Conservation (phyloP, 192 early-diverging fungal species). For the Dissophora globulifera region DNA sequence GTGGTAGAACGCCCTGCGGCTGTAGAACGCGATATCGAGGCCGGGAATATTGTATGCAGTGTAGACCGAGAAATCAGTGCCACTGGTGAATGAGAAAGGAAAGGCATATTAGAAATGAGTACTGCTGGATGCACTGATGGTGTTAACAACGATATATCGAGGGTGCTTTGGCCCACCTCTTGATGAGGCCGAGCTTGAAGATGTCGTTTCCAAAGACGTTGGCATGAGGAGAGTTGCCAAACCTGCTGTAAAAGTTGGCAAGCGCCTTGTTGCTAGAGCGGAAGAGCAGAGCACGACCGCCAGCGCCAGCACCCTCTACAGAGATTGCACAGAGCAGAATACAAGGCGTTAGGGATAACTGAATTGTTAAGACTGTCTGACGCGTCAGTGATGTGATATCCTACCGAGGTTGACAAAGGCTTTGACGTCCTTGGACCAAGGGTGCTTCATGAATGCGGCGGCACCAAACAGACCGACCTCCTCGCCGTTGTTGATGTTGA, state of each 20-base stretch:
- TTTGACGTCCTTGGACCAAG: slow-evolving; percentile 70
- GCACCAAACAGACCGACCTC: slow-evolving; percentile 74
- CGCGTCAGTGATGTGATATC: background rate
- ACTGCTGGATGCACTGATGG: too few species aligned
- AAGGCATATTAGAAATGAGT: too few species aligned
- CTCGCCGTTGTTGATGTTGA: slow-evolving; percentile 81
- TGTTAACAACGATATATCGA: too few species aligned
- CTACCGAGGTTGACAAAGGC: slow-evolving; percentile 74
- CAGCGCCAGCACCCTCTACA: slow-evolving; percentile 78
- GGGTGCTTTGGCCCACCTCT: too few species aligned
- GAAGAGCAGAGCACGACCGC: slow-evolving; percentile 74
- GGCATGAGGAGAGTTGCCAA: slow-evolving; percentile 62
- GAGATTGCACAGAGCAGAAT: too few species aligned
- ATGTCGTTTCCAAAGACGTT: slow-evolving; percentile 75
- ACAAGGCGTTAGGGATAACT: too few species aligned
- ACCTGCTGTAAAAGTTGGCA: slow-evolving; percentile 53
- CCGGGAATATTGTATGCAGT: slow-evolving; percentile 68
- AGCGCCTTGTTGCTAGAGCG: slow-evolving; percentile 58
- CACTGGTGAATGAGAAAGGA: too few species aligned
- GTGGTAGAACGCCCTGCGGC: slow-evolving; percentile 72
- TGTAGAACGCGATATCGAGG: slow-evolving; percentile 74
- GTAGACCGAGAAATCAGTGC: slow-evolving; percentile 75
- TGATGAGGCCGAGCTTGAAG: slow-evolving; percentile 67
- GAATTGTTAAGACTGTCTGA: background rate
- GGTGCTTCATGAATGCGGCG: slow-evolving; percentile 68